These are phyloP conservation scores for Xenosphaeropsis pyriputrescens DNA, from an alignment of 2,329 filamentous ascomycete species.

Conservation along the genomic window DNA sequence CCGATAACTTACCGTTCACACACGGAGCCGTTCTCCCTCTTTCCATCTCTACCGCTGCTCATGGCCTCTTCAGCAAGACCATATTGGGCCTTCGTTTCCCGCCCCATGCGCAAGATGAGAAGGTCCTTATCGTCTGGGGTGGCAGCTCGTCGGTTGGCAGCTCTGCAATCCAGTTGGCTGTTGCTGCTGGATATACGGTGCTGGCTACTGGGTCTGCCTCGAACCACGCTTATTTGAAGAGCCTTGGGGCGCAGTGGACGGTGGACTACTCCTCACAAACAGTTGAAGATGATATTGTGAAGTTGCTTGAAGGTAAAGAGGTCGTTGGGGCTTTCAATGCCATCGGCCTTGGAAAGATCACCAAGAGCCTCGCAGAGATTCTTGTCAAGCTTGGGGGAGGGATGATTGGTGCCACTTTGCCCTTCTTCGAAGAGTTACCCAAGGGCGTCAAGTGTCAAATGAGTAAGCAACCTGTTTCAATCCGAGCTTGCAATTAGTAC, in stretches of 20 bases:
- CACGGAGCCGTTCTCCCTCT: constrained; percentile 17
- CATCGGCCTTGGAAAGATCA: constrained; percentile 10
- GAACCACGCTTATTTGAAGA: constrained; percentile 25
- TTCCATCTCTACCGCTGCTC: constrained; percentile 14
- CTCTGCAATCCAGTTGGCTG: constrained; percentile 10
- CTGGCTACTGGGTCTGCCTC: constrained; percentile 28
- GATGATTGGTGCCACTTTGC: constrained; percentile 6
- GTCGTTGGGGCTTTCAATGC: constrained; percentile 9
- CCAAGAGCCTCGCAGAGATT: constrained; percentile 15
- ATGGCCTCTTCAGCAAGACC: constrained; percentile 10
- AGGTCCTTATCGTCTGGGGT: constrained; percentile 11
- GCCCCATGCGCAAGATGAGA: constrained; percentile 3
- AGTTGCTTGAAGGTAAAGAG: constrained; percentile 5
- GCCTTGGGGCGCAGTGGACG: constrained; percentile 24
- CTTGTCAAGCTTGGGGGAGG: constrained; percentile 12
- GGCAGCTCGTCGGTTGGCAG: constrained; percentile 9
- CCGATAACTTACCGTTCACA: constrained; percentile 14
- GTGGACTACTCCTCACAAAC: constrained; percentile 26
- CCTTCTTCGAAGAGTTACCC: constrained; percentile 2
- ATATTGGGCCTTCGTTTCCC: constrained; percentile 5
- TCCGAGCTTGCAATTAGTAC: too few relatives aligned
- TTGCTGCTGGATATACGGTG: constrained; percentile 20
- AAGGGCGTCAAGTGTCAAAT: too few relatives aligned
- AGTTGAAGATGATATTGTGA: constrained; percentile 6
- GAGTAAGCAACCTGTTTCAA: too few relatives aligned